These are phyloP conservation scores for Oryza brachyantha DNA, from an alignment of 176 grass and related monocot genomes.

Conservation along the genomic window DNA sequence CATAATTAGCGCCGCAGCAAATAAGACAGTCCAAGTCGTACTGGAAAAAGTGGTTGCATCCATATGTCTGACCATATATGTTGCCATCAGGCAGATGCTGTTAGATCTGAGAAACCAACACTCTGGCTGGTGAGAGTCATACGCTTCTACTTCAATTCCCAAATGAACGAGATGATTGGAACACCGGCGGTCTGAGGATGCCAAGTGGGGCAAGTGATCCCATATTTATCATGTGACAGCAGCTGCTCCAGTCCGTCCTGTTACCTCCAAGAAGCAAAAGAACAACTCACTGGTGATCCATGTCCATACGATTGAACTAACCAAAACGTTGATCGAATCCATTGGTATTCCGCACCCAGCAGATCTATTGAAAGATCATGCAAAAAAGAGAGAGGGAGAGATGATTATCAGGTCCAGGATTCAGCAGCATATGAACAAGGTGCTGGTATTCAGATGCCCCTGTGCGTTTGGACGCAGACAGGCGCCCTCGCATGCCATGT, in stretches of 20 bases:
- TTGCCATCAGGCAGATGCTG: constrained; percentile 42
- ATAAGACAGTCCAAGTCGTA: constrained; percentile 28
- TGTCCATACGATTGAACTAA: constrained; percentile 39
- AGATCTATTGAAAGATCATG: background rate
- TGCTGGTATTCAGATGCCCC: background rate
- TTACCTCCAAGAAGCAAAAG: background rate
- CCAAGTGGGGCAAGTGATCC: constrained; percentile 22
- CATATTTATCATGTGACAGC: constrained; percentile 30
- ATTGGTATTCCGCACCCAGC: background rate
- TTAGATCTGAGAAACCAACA: constrained; percentile 31
- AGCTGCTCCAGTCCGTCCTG: background rate
- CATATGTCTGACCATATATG: background rate
- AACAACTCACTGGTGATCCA: constrained; percentile 1
- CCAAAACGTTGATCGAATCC: background rate
- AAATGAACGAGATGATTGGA: background rate
- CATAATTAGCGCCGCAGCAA: background rate
- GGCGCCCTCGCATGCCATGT: constrained; percentile 25
- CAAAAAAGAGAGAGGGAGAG: background rate
- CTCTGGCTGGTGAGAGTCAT: constrained; percentile 17
- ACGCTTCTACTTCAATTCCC: constrained; percentile 10
- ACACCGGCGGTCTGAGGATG: background rate
- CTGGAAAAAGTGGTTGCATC: constrained; percentile 12
- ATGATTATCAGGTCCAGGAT: constrained; percentile 3
- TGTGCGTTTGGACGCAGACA: constrained; percentile 41
- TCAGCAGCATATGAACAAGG: constrained; percentile 26